Base-by-base conservation (phyloP, 2,329 filamentous ascomycete genomes). In the Cercospora canescens region DNA sequence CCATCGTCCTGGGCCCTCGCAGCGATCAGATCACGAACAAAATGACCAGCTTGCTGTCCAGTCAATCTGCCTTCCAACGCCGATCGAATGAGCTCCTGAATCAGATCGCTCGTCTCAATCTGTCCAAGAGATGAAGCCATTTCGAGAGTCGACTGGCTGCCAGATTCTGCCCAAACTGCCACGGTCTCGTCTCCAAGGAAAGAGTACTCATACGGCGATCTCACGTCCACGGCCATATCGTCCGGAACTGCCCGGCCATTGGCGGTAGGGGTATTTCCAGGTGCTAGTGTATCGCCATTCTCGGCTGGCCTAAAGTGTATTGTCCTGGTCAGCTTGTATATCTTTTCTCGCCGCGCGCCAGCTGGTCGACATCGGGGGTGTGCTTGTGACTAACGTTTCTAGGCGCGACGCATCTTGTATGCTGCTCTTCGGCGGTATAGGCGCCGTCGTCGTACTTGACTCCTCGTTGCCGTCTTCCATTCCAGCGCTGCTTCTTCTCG, bases 81-180 rank as follows among this genome's bases (percentile, higher is more conserved):
- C 35, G 92, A 88, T 67, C 90, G 88, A 37, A 95, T 86, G 39
- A 97, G 86, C 77, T 99, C 95, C 80, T 97, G 92, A 71, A 94
- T 93, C 24, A 97, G 82, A 14, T 86, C 86, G 32, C 89, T 88
- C 39, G 96, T 81, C 64, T 88, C 87, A 54, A 89, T 83, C 7
- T 91, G 87, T 70, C 90, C 86, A 56, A 90, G 89, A 71, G 88
- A 83, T 50, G 85, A 77, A 26, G 89, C 91, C 71, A 87, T 84
- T 24, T 88, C 84, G 21, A 94, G 79, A 12, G 96, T 81, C 28
- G 87, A 86, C 67, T 89, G 84, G 63, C 88, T 89, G 32, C 91
- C 92, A 54, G 81, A 83, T 35, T 85, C 82, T 41, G 83, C 79
- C 95, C 95, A 98, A 32, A 82, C 80, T 34, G 83, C 81, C 59